These are phyloP conservation scores for Eremochloa ophiuroides DNA, from an alignment of 176 grass and related monocot species.

Conservation along the genomic window DNA sequence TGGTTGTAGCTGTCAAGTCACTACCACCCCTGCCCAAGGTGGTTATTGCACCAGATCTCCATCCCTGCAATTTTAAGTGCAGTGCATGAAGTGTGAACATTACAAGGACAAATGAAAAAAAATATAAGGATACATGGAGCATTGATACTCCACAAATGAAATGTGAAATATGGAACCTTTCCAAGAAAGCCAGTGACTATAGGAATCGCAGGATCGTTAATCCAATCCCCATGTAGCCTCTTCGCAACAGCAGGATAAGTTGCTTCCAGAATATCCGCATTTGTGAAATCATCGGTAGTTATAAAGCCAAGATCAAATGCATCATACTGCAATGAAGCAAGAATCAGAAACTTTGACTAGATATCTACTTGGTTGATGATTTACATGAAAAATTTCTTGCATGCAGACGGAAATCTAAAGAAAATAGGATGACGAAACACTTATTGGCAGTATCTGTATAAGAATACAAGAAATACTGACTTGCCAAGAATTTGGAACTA, in stretches of 20 bases:
- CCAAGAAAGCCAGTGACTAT: constrained; percentile 78
- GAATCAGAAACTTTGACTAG: background rate
- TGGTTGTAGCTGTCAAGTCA: constrained; percentile 74
- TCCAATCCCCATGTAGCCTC: constrained; percentile 67
- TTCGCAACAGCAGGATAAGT: constrained; percentile 77
- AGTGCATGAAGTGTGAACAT: background rate
- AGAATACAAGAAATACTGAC: background rate
- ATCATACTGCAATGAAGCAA: constrained; percentile 59
- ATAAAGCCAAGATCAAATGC: constrained; percentile 79
- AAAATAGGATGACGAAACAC: background rate
- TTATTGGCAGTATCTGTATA: background rate
- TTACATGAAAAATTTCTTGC: background rate
- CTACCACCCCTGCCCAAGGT: constrained; percentile 80
- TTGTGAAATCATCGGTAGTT: constrained; percentile 78
- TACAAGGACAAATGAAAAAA: background rate
- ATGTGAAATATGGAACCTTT: constrained; percentile 42
- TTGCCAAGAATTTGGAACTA: background rate
- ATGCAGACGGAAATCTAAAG: background rate
- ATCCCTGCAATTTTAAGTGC: constrained; percentile 43
- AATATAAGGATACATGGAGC: background rate
- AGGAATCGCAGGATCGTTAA: constrained; percentile 50
- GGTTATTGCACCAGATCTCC: constrained; percentile 72
- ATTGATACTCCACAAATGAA: background rate
- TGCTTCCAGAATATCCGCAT: constrained; percentile 77
- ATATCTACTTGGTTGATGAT: background rate